Conservation (phyloP, 257 asterid genomes). For the Solanum phureja region DNA sequence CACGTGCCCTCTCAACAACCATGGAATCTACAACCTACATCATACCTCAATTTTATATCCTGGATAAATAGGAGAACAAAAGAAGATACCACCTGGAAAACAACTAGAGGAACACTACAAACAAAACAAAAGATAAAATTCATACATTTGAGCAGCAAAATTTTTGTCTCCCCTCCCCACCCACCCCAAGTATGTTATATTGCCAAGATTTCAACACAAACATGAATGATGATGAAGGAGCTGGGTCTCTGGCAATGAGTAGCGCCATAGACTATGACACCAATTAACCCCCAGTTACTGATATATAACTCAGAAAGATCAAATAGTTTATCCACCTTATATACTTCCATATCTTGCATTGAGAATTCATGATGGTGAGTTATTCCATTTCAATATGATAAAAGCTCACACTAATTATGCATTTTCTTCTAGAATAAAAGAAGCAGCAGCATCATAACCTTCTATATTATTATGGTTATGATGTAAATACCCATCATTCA, state of each 20-base stretch:
- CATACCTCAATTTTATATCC: conserved; percentile 15
- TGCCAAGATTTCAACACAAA: not conserved
- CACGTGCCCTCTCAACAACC: conserved; percentile 98
- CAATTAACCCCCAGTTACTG: not conserved
- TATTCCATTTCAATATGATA: not conserved
- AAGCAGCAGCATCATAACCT: not conserved
- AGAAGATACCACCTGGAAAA: not conserved
- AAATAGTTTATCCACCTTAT: not conserved
- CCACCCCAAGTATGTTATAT: not conserved
- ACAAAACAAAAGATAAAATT: not conserved
- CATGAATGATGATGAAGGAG: not conserved
- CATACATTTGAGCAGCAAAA: not conserved
- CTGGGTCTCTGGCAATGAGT: not conserved
- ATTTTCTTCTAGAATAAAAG: not conserved
- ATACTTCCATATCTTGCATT: not conserved
- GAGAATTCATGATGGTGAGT: not conserved
- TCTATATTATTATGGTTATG: not conserved
- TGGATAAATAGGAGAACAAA: not conserved
- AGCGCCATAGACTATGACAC: not conserved
- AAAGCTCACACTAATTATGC: not conserved
- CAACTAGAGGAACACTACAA: not conserved
- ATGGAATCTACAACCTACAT: conserved; percentile 94
- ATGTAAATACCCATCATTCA: not conserved
- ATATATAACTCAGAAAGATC: not conserved
- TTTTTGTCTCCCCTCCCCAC: no score